Base-by-base conservation (phyloP, 148 eudicot genomes). In the Heliosperma pusillum region DNA sequence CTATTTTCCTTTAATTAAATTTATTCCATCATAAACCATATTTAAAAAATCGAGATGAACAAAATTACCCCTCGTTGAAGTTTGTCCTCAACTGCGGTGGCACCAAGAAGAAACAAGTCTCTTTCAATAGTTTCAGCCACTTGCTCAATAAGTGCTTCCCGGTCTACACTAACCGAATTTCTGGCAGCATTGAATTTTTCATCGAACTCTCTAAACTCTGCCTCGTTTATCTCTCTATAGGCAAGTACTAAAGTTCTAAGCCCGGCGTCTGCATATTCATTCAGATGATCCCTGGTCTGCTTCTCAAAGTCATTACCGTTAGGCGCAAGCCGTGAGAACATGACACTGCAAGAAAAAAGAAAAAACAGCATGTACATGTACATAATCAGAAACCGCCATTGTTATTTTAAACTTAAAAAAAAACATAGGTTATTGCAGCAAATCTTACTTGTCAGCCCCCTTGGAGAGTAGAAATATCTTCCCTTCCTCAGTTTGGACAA, bases 61-160 rank as follows among this genome's bases (percentile, higher is more conserved):
- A 21, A 44, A 42, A 90, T 30, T 75, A 93, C 98, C 89, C 99
- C 99, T 71, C 84, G 87, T 72, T 95, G 99, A 59, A 95, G 97
- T 81, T 92, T 95, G 82, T 95, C 99, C 82, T 95, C 99, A 78
- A 95, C 99, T 30, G 99, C 99, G 58, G 99, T 95, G 53, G 99
- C 96, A 71, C 99, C 99, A 74, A 95, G 88, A 84, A 95, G 99
- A 80, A 88, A 85, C 86, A 95, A 82, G 84, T 89, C 92, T 71
- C 82, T 88, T 79, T 95, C 99, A 33, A 92, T 83, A 52, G 71
- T 80, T 73, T 90, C 90, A 1, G 94, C 79, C 56, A 81, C 92
- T 83, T 85, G 83, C 74, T 92, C 97, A 53, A 92, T 87, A 72
- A 89, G 59, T 15, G 74, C 20, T 71, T 92, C 96, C 52, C 92